A percentile compares a stretch with the other conserved stretches of the same genome.
Evolutionary conservation across 768 basidiomycete species (phyloP).

Genomic region (Gautieria morchelliformis): DNA sequence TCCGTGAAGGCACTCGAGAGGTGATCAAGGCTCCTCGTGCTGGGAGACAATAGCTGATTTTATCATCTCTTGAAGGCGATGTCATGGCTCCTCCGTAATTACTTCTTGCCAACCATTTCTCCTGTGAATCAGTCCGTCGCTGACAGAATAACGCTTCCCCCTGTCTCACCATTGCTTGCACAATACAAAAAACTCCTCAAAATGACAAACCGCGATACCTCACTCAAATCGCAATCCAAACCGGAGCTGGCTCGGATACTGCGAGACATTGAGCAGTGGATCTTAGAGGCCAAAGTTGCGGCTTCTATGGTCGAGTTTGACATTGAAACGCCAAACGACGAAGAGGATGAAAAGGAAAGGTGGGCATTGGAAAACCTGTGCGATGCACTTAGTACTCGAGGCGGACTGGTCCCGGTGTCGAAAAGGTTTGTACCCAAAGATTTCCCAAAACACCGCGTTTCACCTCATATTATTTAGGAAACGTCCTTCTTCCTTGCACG

Average conservation of each 20-base stretch:
- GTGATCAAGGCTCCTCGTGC: constrained; percentile 23
- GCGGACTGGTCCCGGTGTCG: constrained; percentile 71
- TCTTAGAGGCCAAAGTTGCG: constrained; percentile 61
- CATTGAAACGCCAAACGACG: constrained; percentile 17
- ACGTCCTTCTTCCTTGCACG: constrained; percentile 31
- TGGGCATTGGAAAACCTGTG: constrained; percentile 65
- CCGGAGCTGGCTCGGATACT: constrained; percentile 39
- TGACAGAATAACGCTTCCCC: constrained; percentile 32
- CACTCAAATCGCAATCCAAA: constrained; percentile 42
- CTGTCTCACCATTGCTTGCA: constrained; percentile 59
- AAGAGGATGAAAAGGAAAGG: constrained; percentile 44
- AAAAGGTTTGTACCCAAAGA: constrained; percentile 50
- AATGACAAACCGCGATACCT: constrained; percentile 51
- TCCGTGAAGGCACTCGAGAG: constrained; percentile 71
- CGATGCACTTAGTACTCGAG: constrained; percentile 56
- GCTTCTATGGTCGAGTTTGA: constrained; percentile 24
- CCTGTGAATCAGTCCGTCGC: constrained; percentile 18
- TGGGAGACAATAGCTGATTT: not conserved
- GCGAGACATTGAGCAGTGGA: constrained; percentile 68
- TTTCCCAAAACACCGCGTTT: constrained; percentile 4
- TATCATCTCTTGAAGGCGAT: constrained; percentile 45
- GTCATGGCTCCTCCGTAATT: constrained; percentile 75
- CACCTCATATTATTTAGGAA: constrained; percentile 30
- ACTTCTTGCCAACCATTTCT: constrained; percentile 59
- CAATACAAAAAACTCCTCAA: constrained; percentile 67